A percentile compares a stretch with the other conserved stretches of the same genome.
Evolutionary conservation across 1,284 basidiomycete genomes (phyloP).

Genomic region (Apiotrichum brassicae): DNA sequence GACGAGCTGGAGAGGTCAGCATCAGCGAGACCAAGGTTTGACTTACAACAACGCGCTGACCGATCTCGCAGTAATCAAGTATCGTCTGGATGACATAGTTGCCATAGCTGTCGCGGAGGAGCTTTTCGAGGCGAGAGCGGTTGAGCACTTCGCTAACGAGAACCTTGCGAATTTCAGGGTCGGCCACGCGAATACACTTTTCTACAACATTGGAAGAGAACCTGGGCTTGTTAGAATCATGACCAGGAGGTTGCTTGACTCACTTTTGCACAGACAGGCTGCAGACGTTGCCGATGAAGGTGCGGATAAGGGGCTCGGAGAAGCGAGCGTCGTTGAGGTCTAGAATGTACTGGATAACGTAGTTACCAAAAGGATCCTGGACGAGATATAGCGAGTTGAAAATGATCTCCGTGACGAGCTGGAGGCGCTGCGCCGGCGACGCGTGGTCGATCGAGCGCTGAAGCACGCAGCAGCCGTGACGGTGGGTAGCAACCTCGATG

Average conservation of each 20-base stretch:
- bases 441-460: constrained; percentile 99
- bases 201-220: constrained; percentile 39
- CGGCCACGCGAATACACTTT: constrained; percentile 94
- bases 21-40: constrained; percentile 36
- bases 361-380: constrained; percentile 88
- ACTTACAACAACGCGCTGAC: constrained; percentile 61
- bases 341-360: constrained; percentile 72
- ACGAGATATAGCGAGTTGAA: constrained; percentile 96
- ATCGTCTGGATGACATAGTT: constrained; percentile 95
- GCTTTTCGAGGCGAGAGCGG: constrained; percentile 87
- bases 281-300: constrained; percentile 96
- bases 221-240: constrained; percentile 15
- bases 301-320: constrained; percentile 94
- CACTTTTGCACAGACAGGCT: constrained; percentile 98
- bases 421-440: constrained; percentile 74
- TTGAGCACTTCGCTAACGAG: constrained; percentile 94
- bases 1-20: constrained; percentile 57
- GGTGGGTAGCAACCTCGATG: constrained; percentile 97
- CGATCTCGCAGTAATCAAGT: constrained; percentile 86
- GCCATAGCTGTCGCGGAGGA: constrained; percentile 87
- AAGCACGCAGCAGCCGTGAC: constrained; percentile 97
- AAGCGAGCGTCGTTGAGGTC: constrained; percentile 97
- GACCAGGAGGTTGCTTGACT: constrained; percentile 64
- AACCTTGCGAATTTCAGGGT: constrained; percentile 86
- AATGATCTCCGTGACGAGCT: constrained; percentile 98